These are phyloP conservation scores for Naganishia vishniacii DNA, from an alignment of 768 basidiomycete genomes.

Conservation along the genomic window DNA sequence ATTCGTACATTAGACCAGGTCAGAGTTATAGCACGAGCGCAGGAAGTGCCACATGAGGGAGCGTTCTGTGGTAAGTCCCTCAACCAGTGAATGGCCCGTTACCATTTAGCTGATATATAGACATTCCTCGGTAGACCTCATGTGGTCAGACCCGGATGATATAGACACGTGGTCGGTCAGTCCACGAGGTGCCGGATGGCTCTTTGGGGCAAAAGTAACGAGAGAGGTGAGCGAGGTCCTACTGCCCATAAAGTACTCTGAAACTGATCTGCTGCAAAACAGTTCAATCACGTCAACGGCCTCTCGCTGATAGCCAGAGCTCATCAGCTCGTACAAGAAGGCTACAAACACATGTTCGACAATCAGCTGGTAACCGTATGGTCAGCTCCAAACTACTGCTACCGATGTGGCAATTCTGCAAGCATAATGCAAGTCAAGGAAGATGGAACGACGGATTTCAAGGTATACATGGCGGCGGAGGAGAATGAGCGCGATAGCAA, in stretches of 20 bases:
- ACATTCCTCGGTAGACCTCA: constrained; percentile 60
- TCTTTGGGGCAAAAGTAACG: constrained; percentile 82
- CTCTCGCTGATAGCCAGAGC: constrained; percentile 85
- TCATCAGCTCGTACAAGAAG: constrained; percentile 74
- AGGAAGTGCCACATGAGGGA: constrained; percentile 54
- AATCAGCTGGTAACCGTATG: constrained; percentile 84
- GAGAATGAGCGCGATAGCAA: constrained; percentile 84
- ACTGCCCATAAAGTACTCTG: neutral
- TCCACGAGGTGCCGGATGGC: constrained; percentile 92
- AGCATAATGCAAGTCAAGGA: constrained; percentile 79
- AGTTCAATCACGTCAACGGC: constrained; percentile 92
- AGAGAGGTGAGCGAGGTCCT: constrained; percentile 57
- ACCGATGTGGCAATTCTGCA: constrained; percentile 74
- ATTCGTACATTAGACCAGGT: constrained; percentile 93
- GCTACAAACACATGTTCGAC: constrained; percentile 49
- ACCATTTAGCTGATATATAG: constrained; percentile 21
- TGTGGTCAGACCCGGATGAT: constrained; percentile 98
- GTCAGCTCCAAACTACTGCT: constrained; percentile 97
- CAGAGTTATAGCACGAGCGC: constrained; percentile 66
- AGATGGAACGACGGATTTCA: constrained; percentile 59
- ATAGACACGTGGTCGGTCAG: constrained; percentile 96
- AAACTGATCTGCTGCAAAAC: neutral
- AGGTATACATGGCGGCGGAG: constrained; percentile 75
- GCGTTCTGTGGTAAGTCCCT: constrained; percentile 52
- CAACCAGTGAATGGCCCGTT: too few relatives aligned